Evolutionary conservation across 768 basidiomycete genomes (phyloP), one percentile per base, ranked within the genome.

Genomic region (Hygrocybe coccinea): DNA sequence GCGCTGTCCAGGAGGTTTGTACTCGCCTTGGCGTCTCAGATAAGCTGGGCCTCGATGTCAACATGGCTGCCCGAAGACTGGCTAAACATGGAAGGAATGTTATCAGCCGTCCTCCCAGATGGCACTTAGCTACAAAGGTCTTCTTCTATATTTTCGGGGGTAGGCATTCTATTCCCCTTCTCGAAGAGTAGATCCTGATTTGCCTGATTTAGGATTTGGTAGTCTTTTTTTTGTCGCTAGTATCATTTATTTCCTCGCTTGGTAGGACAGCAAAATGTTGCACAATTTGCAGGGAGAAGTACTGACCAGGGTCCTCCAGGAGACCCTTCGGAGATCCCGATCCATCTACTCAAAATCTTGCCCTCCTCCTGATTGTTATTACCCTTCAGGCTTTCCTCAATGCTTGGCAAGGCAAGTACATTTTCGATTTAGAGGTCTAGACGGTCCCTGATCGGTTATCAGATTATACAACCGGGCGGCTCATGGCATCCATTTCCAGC

Each of bases 401-500:
- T 58, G 78, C 78, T 1, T 79, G 73, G 73, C 74, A 77, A 63
- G 65, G 65, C 62, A 22, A 29, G 29, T 29, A 3, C 24, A 17
- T 11, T 22, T 33, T 21, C 17, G 11, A 5, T 19, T 25, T 25
- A 25, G 34, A 17, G 37, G 2, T 15, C 45, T 11, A 15, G 46
- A 14, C 37, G 48, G 55, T 25, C 25, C 38, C 39, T 8, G 49
- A n/a, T 39, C 11, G 11, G 7, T 15, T 11, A 29, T 29, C 47
- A 62, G 83, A 84, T 64, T 84, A 75, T 60, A 78, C 80, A 0
- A 83, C 83, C 0, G 71, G 76, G 0, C 72, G 79, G 15, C 78
- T 83, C 49, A 84, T 85, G 81, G 72, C 78, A 1, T 83, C 82
- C 5, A 85, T 85, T 61, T 79, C 82, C 62, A 78, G 79, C 58